Base-by-base conservation (phyloP, 352 stramenopile species). In the Poterioochromonas sp. region DNA sequence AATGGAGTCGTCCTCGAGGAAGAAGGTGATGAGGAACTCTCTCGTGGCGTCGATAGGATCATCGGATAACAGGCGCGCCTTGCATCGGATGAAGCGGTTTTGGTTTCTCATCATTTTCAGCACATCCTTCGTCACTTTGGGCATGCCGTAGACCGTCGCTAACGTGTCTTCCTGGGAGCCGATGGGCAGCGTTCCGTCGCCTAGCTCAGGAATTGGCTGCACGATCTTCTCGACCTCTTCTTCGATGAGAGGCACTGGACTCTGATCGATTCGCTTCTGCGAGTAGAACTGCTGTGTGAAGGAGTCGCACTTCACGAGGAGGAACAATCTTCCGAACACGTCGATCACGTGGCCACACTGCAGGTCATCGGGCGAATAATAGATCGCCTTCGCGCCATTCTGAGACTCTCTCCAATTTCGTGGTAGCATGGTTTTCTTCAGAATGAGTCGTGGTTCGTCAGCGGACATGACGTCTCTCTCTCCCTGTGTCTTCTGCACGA, bases 1-100 rank as follows among this genome's bases (percentile, higher is more conserved):
- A 11, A 85, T 34, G 0, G 80, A 85, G 37, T 85, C 70, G n/a
- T 84, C 82, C 32, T 80, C 79, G 0, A 84, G 76, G 5, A 80
- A 82, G 54, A 80, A 84, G 8, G 77, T 78, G 2, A 84, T 40
- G 20, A 82, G 73, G 34, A 84, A 85, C 0, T 60, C 69, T 51
- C 82, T 79, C 0, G 65, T 76, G 0, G 40, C 8, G 51, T 84
- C 81, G 29, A 80, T 51, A 22, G 53, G 47, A 32, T 53, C 53
- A 8, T 77, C 18, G 1, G 35, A 82, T 62, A 84, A 47, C 18
- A 84, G 29, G 26, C 15, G n/a, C 22, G 49, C 47, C 12, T 79
- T 81, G 32, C 76, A 44, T 15, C 79, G 40, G 12, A 84, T 68
- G 11, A 76, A 15, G 0, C 44, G 39, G n/a, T 69, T 40, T n/a